phyloP scores from a whole-genome alignment of 306 rosid genomes.

The Alnus rubra region DNA sequence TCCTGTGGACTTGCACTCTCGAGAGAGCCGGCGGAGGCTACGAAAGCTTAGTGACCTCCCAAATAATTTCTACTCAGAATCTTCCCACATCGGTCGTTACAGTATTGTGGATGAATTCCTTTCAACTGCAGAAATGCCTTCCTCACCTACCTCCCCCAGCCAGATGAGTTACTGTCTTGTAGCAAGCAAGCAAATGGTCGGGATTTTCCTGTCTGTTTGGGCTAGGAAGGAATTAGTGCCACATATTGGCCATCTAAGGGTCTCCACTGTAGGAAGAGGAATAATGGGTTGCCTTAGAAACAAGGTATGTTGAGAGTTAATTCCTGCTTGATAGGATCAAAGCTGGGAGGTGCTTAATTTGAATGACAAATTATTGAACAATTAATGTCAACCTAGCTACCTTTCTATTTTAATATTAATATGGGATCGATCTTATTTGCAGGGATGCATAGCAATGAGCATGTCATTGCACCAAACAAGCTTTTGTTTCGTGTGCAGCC shows the following conservation, averaged over 20 bases:
- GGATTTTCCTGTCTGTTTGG: conserved; percentile 86
- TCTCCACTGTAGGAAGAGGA: conserved; percentile 83
- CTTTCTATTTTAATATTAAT: background rate
- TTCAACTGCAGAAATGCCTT: conserved; percentile 56
- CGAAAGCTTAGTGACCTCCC: conserved; percentile 51
- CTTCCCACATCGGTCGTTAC: conserved; percentile 13
- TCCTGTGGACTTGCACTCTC: conserved; percentile 46
- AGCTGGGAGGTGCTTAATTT: background rate
- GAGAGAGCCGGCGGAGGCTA: conserved; percentile 44
- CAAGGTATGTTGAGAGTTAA: conserved; percentile 52
- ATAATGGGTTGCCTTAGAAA: conserved; percentile 92
- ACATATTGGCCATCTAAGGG: conserved; percentile 84
- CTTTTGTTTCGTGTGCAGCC: conserved; percentile 92
- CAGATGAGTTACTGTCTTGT: conserved; percentile 54
- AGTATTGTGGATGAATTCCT: conserved; percentile 45
- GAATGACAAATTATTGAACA: background rate
- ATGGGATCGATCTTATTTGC: conserved; percentile 32
- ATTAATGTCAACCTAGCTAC: too few relatives aligned
- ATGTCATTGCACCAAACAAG: conserved; percentile 90
- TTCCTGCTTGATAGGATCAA: too few relatives aligned
- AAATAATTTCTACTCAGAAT: conserved; percentile 30
- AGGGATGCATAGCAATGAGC: conserved; percentile 97
- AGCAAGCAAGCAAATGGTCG: conserved; percentile 92
- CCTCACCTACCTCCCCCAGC: conserved; percentile 1
- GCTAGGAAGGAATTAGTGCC: conserved; percentile 69